Base-by-base conservation (phyloP, 352 stramenopile species). In the Pythium grandisporangium region DNA sequence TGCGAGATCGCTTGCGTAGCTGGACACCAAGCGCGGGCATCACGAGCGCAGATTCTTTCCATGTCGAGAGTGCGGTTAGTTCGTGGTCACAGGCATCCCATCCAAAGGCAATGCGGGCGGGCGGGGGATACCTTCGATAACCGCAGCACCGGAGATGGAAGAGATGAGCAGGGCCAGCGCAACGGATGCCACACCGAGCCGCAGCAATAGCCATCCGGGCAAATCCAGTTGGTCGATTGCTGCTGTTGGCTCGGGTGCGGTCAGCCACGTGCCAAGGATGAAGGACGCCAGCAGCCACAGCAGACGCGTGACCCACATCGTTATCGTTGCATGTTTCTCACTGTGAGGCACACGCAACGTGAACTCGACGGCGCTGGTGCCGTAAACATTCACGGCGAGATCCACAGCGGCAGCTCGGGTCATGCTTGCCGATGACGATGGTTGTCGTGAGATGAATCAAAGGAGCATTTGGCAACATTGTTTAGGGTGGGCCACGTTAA, bases 1-100 rank as follows among this genome's bases (percentile, higher is more conserved):
- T 90, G 17, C 72, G 71, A 42, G 41, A 56, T 40, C 51, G 76
- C 37, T 69, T 80, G 44, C 57, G 63, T 32, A 93, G 44, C 37
- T 88, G 80, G n/a, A 91, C 64, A 27, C 80, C 80, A 13, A 87
- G 48, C 13, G 68, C 56, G 12, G 80, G 80, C 34, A 88, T 66
- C 22, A 91, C 73, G 16, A 93, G 49, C 58, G 88, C 61, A 20
- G 72, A 70, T 48, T 93, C 80, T 93, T 39, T 8, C 30, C n/a
- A n/a, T n/a, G n/a, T n/a, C n/a, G n/a, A n/a, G n/a, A n/a, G n/a
- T n/a, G n/a, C n/a, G n/a, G n/a, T n/a, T n/a, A n/a, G n/a, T n/a
- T n/a, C n/a, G n/a, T n/a, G n/a, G n/a, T n/a, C n/a, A n/a, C n/a
- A n/a, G n/a, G n/a, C n/a, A n/a, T n/a, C n/a, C n/a, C n/a, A n/a